Evolutionary conservation across 2,329 filamentous ascomycete species (phyloP).

Genomic region (Westerdykella sp.): DNA sequence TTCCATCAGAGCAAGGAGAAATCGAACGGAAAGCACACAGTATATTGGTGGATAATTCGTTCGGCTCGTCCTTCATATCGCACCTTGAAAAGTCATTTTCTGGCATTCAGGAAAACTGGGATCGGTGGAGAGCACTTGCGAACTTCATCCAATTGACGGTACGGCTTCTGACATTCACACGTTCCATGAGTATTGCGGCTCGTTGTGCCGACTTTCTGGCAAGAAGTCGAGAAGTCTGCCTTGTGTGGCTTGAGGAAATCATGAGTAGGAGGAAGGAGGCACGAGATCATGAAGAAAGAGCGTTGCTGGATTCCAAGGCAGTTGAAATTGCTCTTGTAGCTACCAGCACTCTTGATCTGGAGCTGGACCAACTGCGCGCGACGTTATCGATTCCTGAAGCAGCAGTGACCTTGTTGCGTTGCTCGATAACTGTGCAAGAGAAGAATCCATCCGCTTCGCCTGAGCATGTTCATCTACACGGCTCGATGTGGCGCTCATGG

Average conservation of each 20-base stretch:
- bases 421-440: slow-evolving; percentile 18
- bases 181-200: slow-evolving; percentile 10
- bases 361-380: slow-evolving; percentile 21
- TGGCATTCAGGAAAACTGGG: slow-evolving; percentile 23
- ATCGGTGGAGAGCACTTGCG: slow-evolving; percentile 38
- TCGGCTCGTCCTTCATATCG: slow-evolving; percentile 20
- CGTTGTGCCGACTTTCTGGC: slow-evolving; percentile 30
- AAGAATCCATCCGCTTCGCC: slow-evolving; percentile 4
- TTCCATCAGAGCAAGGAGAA: slow-evolving; percentile 7
- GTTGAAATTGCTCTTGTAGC: slow-evolving; percentile 42
- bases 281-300: slow-evolving; percentile 21
- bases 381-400: slow-evolving; percentile 20
- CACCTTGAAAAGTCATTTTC: slow-evolving; percentile 11
- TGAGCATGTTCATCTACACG: slow-evolving; percentile 2
- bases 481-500: slow-evolving; percentile 13
- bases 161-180: slow-evolving; percentile 41
- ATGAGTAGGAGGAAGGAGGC: slow-evolving; percentile 17
- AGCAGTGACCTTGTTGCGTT: slow-evolving; percentile 14
- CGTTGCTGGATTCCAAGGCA: slow-evolving; percentile 27
- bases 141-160: slow-evolving; percentile 38
- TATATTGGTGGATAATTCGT: slow-evolving; percentile 30
- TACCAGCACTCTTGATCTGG: slow-evolving; percentile 42
- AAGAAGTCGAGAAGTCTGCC: slow-evolving; percentile 27
- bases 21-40: slow-evolving; percentile 34
- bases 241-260: slow-evolving; percentile 40